phyloP scores from a whole-genome alignment of 1,284 basidiomycete species.

The Boletus semigastroideus region DNA sequence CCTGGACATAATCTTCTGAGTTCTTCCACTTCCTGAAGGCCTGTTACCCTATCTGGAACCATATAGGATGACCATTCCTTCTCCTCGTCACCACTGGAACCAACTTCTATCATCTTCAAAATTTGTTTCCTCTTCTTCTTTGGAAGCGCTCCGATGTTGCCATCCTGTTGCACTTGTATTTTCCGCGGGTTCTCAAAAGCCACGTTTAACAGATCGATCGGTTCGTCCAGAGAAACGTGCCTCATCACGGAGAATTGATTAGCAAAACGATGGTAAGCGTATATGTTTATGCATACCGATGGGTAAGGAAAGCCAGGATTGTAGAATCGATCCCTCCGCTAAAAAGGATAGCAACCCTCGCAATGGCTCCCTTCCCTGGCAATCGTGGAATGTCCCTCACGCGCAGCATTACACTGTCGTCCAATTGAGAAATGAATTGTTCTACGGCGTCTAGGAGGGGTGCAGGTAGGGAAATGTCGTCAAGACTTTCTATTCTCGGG shows the following conservation, averaged over 20 bases:
- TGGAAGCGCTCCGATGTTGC: conserved; percentile 43
- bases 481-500: conserved; percentile 38
- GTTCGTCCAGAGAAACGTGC: conserved; percentile 68
- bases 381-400: conserved; percentile 55
- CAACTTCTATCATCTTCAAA: conserved; percentile 15
- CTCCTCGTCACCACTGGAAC: neutral
- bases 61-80: conserved; percentile 41
- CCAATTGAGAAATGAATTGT: conserved; percentile 51
- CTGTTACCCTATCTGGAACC: conserved; percentile 89
- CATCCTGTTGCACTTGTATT: conserved; percentile 46
- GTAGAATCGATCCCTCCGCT: conserved; percentile 97
- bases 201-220: conserved; percentile 94
- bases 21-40: conserved; percentile 75
- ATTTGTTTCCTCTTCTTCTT: conserved; percentile 44
- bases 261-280: neutral
- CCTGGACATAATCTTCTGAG: conserved; percentile 69
- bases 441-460: conserved; percentile 48
- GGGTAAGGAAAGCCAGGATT: conserved; percentile 76
- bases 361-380: conserved; percentile 38
- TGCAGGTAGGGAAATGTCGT: conserved; percentile 43
- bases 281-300: conserved; percentile 48
- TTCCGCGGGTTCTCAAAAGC: conserved; percentile 93
- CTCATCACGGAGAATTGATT: conserved; percentile 40
- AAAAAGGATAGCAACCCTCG: conserved; percentile 86
- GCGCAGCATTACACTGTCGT: conserved; percentile 58